Conservation (phyloP, 345 rosid genomes). For the Populus simonii region DNA sequence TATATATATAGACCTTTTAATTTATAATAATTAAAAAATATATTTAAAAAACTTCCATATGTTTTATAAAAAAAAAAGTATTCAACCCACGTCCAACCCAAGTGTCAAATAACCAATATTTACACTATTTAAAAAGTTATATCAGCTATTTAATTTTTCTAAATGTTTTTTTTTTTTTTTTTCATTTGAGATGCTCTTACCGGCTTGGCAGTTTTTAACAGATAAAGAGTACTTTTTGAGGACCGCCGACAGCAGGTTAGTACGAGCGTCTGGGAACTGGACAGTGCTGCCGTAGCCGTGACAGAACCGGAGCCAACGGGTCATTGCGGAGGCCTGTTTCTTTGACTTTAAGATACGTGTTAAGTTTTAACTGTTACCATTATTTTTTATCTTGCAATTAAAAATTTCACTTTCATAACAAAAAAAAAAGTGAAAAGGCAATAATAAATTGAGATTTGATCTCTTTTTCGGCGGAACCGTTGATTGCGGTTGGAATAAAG, state of each 20-base stretch:
- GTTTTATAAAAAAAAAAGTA: no score
- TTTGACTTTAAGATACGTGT: constrained; percentile 41
- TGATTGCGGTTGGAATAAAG: constrained; percentile 95
- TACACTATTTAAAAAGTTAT: no score
- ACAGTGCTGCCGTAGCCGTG: constrained; percentile 43
- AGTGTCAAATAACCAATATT: no score
- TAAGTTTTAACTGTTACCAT: constrained; percentile 2
- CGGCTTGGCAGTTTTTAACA: neutral
- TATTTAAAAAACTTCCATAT: no score
- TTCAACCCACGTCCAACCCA: no score
- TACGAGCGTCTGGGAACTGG: neutral
- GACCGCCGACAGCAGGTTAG: constrained; percentile 19
- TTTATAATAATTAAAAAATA: no score
- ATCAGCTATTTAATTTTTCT: no score
- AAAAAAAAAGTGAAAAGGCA: neutral
- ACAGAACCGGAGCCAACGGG: constrained; percentile 55
- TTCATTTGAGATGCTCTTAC: no score
- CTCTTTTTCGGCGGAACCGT: constrained; percentile 66
- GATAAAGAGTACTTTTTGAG: neutral
- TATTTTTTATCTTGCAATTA: neutral
- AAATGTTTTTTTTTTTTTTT: no score
- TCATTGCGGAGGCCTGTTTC: constrained; percentile 48
- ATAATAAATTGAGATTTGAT: constrained; percentile 11
- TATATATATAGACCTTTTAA: no score
- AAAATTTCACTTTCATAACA: neutral